Percentiles rank a stretch among this genome's conserved stretches.
Evolutionary conservation across 2,329 filamentous ascomycete genomes (phyloP).

Genomic region (Ceratocystiopsis minuta): DNA sequence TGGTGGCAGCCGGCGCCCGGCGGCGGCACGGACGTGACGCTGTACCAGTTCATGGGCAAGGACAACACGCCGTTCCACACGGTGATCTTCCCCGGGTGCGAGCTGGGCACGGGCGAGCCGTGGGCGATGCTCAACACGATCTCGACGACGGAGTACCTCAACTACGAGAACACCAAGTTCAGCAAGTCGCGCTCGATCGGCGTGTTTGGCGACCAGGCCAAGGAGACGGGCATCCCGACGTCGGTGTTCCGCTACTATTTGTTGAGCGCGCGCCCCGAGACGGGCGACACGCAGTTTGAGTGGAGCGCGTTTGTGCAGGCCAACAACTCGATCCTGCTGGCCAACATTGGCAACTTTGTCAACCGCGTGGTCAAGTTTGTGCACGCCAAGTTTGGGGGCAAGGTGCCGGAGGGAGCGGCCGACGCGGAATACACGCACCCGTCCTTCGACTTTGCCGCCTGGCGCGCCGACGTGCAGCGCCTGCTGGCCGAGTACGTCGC

Average conservation of each 20-base stretch:
- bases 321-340: constrained; percentile 79
- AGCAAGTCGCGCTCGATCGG: constrained; percentile 79
- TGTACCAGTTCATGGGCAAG: constrained; percentile 95
- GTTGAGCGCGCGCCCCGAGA: constrained; percentile 68
- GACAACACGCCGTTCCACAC: constrained; percentile 71
- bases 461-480: constrained; percentile 45
- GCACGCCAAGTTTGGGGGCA: constrained; percentile 54
- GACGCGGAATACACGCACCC: constrained; percentile 30
- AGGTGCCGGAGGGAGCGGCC: constrained; percentile 30
- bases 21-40: constrained; percentile 40
- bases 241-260: constrained; percentile 94
- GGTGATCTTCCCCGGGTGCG: constrained; percentile 77
- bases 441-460: constrained; percentile 30
- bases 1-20: constrained; percentile 70
- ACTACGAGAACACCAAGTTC: constrained; percentile 82
- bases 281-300: constrained; percentile 50
- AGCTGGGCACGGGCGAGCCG: constrained; percentile 65
- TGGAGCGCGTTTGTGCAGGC: constrained; percentile 49
- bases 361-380: constrained; percentile 60
- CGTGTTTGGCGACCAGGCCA: constrained; percentile 80
- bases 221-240: constrained; percentile 65
- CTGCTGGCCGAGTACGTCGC: constrained; percentile 48
- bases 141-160: constrained; percentile 77
- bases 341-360: constrained; percentile 58
- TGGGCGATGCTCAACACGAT: constrained; percentile 86